These are phyloP conservation scores for Neolentinus lepideus DNA, from an alignment of 1,284 basidiomycete species.

Conservation along the genomic window DNA sequence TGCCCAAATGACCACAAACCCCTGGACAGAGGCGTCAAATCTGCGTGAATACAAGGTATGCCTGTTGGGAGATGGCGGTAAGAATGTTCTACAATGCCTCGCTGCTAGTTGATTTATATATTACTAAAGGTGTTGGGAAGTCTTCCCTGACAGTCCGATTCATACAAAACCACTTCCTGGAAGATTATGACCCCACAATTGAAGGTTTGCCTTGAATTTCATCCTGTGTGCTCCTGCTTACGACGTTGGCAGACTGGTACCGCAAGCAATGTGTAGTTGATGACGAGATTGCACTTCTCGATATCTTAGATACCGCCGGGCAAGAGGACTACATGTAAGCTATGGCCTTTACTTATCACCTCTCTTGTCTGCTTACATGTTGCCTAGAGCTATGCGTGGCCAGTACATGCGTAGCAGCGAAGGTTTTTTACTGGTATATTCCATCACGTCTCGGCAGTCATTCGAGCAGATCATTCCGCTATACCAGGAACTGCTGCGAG, in stretches of 20 bases:
- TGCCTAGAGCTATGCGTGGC: slow-evolving; percentile 87
- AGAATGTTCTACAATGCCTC: not conserved
- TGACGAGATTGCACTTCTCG: slow-evolving; percentile 94
- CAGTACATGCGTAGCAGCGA: slow-evolving; percentile 98
- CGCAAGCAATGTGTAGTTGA: slow-evolving; percentile 96
- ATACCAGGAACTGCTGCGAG: slow-evolving; percentile 94
- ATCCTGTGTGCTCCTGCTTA: not conserved
- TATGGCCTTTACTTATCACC: not conserved
- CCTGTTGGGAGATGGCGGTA: not conserved
- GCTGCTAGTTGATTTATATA: not conserved
- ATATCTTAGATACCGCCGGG: slow-evolving; percentile 97
- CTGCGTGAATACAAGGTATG: not conserved
- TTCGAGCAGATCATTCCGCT: slow-evolving; percentile 98
- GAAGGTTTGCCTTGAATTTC: slow-evolving; percentile 54
- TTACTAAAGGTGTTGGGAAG: slow-evolving; percentile 80
- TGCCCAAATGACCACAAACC: not conserved
- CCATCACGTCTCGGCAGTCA: slow-evolving; percentile 95
- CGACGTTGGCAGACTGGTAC: slow-evolving; percentile 73
- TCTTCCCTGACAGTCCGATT: slow-evolving; percentile 72
- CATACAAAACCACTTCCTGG: slow-evolving; percentile 66
- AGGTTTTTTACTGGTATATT: slow-evolving; percentile 98
- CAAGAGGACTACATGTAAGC: slow-evolving; percentile 95
- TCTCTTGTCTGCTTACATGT: slow-evolving; percentile 1
- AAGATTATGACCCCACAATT: slow-evolving; percentile 78
- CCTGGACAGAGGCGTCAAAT: not conserved